These are phyloP conservation scores for Pelargonium citronellum DNA, from an alignment of 441 rosid genomes.

Conservation along the genomic window DNA sequence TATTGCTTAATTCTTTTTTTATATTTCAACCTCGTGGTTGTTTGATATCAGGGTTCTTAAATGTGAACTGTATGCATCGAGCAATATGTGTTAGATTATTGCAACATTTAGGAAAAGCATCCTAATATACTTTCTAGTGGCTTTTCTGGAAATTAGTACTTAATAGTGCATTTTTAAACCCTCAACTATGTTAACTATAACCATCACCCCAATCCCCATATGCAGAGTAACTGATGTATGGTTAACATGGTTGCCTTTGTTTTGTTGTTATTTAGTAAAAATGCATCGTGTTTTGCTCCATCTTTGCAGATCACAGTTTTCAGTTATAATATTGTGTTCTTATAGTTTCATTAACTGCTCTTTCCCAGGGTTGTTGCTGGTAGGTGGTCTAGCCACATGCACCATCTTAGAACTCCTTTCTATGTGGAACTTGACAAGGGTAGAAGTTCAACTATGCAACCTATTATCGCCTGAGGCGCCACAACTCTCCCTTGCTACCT, in stretches of 20 bases:
- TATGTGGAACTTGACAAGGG: slow-evolving; percentile 97
- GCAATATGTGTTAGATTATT: no score
- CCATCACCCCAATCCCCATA: no score
- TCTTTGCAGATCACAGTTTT: background rate
- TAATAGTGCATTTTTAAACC: no score
- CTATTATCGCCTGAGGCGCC: slow-evolving; percentile 88
- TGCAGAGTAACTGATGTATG: no score
- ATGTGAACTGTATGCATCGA: no score
- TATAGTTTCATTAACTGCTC: slow-evolving; percentile 21
- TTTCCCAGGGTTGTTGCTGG: slow-evolving; percentile 69
- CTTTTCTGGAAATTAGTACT: no score
- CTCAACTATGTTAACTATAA: no score
- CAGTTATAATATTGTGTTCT: background rate
- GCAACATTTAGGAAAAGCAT: no score
- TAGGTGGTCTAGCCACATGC: slow-evolving; percentile 57
- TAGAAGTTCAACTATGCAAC: slow-evolving; percentile 92
- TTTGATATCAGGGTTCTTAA: no score
- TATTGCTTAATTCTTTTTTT: background rate
- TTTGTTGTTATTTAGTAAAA: background rate
- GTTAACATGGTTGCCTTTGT: no score
- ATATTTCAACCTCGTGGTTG: background rate
- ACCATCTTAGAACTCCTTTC: slow-evolving; percentile 71
- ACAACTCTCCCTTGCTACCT: slow-evolving; percentile 73
- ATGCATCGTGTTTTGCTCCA: background rate
- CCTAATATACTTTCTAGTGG: no score